These are phyloP conservation scores for Hypocrella siamensis DNA, from an alignment of 2,329 filamentous ascomycete genomes.

Conservation along the genomic window DNA sequence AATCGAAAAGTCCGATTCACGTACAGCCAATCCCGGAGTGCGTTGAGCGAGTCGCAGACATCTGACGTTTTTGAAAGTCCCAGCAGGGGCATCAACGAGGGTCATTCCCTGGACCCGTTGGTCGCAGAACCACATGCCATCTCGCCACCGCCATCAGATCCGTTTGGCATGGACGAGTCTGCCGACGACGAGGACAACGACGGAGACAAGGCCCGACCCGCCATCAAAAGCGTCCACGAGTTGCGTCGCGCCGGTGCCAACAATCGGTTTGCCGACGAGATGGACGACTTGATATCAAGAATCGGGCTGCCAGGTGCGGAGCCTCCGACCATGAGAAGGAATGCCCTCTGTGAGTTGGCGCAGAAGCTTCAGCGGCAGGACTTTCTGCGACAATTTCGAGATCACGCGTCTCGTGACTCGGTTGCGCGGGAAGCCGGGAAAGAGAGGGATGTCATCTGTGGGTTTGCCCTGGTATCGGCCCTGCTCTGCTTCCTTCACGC, in stretches of 20 bases:
- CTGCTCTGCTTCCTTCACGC: slow-evolving; percentile 46
- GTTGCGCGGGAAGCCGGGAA: slow-evolving; percentile 47
- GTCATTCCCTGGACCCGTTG: slow-evolving; percentile 7
- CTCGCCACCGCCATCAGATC: slow-evolving; percentile 9
- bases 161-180: slow-evolving; percentile 11
- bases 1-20: slow-evolving; percentile 18
- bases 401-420: slow-evolving; percentile 54
- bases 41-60: slow-evolving; percentile 12
- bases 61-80: slow-evolving; percentile 9
- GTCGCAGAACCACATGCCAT: slow-evolving; percentile 8
- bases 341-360: slow-evolving; percentile 43
- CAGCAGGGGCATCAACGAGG: slow-evolving; percentile 3
- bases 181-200: too few species aligned
- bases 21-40: slow-evolving; percentile 18
- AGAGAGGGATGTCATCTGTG: slow-evolving; percentile 44
- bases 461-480: slow-evolving; percentile 48
- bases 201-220: slow-evolving; percentile 27
- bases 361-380: slow-evolving; percentile 43
- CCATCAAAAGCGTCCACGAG: slow-evolving; percentile 49
- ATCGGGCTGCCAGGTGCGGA: slow-evolving; percentile 34
- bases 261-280: slow-evolving; percentile 48
- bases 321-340: slow-evolving; percentile 36
- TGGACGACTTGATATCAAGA: slow-evolving; percentile 47
- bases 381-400: slow-evolving; percentile 55
- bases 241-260: slow-evolving; percentile 50